A percentile compares a stretch with the other conserved stretches of the same genome.
These are phyloP conservation scores for Polyporus tsugae DNA, from an alignment of 1,284 basidiomycete genomes.

Conservation along the genomic window DNA sequence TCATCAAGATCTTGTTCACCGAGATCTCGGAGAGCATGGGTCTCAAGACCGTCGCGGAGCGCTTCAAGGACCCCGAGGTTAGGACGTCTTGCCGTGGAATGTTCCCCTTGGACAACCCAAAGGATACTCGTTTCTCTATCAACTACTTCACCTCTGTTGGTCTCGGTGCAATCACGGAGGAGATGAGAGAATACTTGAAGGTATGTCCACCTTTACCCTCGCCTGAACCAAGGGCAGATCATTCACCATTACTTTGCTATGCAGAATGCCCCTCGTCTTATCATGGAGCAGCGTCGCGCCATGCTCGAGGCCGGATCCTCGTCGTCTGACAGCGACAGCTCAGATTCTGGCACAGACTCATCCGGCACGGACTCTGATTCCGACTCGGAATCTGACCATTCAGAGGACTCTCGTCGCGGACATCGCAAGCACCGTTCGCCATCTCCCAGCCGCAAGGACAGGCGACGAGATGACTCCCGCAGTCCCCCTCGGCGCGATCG, in stretches of 20 bases:
- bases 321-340: slow-evolving; percentile 58
- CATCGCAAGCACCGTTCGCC: slow-evolving; percentile 38
- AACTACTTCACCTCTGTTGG: slow-evolving; percentile 98
- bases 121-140: slow-evolving; percentile 97
- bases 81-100: slow-evolving; percentile 80
- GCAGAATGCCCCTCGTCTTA: slow-evolving; percentile 89
- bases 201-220: slow-evolving; percentile 52
- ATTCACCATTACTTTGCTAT: slow-evolving; percentile 1
- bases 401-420: slow-evolving; percentile 43
- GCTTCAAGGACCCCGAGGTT: slow-evolving; percentile 90
- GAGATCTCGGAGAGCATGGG: slow-evolving; percentile 97
- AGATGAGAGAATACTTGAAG: slow-evolving; percentile 96
- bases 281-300: slow-evolving; percentile 92
- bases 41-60: slow-evolving; percentile 80
- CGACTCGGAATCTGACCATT: slow-evolving; percentile 36
- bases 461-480: slow-evolving; percentile 34
- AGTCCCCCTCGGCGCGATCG: slow-evolving; percentile 34
- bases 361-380: slow-evolving; percentile 50
- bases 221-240: slow-evolving; percentile 10
- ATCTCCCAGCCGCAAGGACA: slow-evolving; percentile 43
- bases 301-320: slow-evolving; percentile 80
- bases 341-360: slow-evolving; percentile 47
- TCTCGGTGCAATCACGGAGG: slow-evolving; percentile 90
- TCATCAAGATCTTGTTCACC: slow-evolving; percentile 95
- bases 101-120: slow-evolving; percentile 97